phyloP scores from a whole-genome alignment of 2,329 filamentous ascomycete species.

The Juglanconis oblonga region DNA sequence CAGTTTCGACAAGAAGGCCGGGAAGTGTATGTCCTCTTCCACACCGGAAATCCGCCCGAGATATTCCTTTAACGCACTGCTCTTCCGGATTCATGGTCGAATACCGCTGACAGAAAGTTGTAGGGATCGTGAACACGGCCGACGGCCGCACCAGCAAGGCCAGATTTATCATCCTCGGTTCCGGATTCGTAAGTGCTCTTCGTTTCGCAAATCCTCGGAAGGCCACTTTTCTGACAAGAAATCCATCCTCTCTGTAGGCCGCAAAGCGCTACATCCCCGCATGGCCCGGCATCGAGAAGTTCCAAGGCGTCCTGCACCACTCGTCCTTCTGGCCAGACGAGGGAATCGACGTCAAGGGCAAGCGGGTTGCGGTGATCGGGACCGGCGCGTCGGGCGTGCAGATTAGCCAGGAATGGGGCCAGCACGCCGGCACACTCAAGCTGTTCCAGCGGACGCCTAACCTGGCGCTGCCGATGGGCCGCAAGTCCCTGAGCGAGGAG shows the following conservation, averaged over 20 bases:
- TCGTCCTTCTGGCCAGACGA: conserved; percentile 60
- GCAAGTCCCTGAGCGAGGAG: conserved; percentile 42
- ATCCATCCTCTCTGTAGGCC: conserved; percentile 30
- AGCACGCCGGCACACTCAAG: conserved; percentile 46
- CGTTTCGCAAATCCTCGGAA: neutral
- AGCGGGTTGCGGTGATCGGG: conserved; percentile 61
- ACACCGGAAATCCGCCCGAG: conserved; percentile 33
- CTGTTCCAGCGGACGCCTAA: conserved; percentile 70
- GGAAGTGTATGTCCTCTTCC: conserved; percentile 35
- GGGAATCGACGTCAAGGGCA: conserved; percentile 53
- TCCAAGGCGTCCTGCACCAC: conserved; percentile 58
- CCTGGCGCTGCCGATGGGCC: conserved; percentile 60
- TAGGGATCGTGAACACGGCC: conserved; percentile 31
- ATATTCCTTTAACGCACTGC: too few species aligned
- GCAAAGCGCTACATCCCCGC: conserved; percentile 60
- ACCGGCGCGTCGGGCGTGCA: conserved; percentile 65
- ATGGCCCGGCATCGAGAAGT: conserved; percentile 57
- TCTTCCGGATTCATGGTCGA: too few species aligned
- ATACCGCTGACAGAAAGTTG: too few species aligned
- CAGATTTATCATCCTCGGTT: conserved; percentile 51
- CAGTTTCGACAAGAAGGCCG: conserved; percentile 44
- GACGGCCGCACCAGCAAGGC: conserved; percentile 49
- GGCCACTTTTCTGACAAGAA: neutral
- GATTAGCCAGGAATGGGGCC: conserved; percentile 58
- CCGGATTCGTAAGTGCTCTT: conserved; percentile 43